Conservation (phyloP, 331 rosid species). For the Spiraea crenata region DNA sequence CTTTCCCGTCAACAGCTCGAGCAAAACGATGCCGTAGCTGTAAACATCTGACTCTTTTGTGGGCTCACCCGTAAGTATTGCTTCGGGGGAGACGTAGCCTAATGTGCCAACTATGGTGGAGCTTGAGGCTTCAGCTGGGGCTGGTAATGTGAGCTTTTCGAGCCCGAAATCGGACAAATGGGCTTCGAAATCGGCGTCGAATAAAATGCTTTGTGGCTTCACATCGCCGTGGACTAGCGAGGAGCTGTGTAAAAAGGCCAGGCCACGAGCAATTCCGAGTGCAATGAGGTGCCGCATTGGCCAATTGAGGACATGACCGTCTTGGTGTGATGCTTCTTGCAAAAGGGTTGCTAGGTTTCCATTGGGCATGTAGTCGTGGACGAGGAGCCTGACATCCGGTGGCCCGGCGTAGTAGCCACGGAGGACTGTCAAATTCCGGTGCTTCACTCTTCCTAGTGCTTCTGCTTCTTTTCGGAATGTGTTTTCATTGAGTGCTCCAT, state of each 20-base stretch:
- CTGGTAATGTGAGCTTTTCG: constrained; percentile 48
- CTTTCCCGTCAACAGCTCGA: constrained; percentile 85
- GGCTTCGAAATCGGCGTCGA: constrained; percentile 97
- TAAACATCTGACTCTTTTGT: constrained; percentile 86
- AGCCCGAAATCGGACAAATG: constrained; percentile 91
- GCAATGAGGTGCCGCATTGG: constrained; percentile 99
- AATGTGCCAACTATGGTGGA: constrained; percentile 72
- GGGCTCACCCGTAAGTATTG: constrained; percentile 62
- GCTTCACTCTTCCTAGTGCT: constrained; percentile 66
- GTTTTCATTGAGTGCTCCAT: constrained; percentile 70
- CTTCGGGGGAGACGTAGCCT: constrained; percentile 87
- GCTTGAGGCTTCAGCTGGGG: constrained; percentile 60
- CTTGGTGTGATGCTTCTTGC: constrained; percentile 98
- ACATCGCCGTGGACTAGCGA: constrained; percentile 73
- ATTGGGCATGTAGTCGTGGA: constrained; percentile 93
- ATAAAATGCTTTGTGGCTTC: constrained; percentile 76
- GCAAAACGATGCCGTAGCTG: constrained; percentile 83
- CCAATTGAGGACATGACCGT: constrained; percentile 95
- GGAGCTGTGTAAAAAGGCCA: constrained; percentile 81
- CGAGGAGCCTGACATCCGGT: constrained; percentile 71
- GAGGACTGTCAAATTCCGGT: constrained; percentile 84
- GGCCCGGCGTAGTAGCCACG: constrained; percentile 87
- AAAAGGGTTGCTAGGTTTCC: constrained; percentile 94
- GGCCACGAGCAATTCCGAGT: constrained; percentile 85
- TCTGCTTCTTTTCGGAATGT: constrained; percentile 88